phyloP scores from a whole-genome alignment of 805 yeast species.

The Candida multigemmis region DNA sequence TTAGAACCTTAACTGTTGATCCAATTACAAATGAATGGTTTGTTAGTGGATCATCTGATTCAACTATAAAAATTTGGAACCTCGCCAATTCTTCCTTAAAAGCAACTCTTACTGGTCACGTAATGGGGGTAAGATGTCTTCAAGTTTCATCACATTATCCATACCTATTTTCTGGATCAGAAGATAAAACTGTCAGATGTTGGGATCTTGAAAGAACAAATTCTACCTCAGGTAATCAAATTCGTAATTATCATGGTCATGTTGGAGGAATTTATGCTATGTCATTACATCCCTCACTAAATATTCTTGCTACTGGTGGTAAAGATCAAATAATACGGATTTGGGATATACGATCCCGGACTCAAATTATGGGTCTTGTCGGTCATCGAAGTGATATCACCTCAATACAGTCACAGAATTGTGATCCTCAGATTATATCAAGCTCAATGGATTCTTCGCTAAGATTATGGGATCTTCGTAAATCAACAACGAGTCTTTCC shows the following conservation, averaged over 20 bases:
- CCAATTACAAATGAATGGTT: constrained; percentile 81
- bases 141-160: constrained; percentile 71
- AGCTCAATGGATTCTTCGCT: constrained; percentile 81
- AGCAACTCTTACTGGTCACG: constrained; percentile 81
- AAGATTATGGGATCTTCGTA: constrained; percentile 82
- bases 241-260: constrained; percentile 91
- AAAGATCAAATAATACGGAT: constrained; percentile 78
- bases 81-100: constrained; percentile 60
- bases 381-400: constrained; percentile 80
- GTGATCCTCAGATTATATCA: constrained; percentile 80
- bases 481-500: constrained; percentile 62
- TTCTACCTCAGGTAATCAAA: constrained; percentile 38
- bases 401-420: constrained; percentile 54
- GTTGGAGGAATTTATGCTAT: constrained; percentile 80
- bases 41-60: constrained; percentile 84
- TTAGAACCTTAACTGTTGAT: constrained; percentile 71
- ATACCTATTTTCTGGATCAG: constrained; percentile 84
- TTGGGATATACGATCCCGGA: constrained; percentile 87
- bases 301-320: constrained; percentile 79
- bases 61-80: constrained; percentile 89
- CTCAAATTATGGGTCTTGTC: constrained; percentile 63
- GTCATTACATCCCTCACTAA: constrained; percentile 81
- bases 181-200: constrained; percentile 86
- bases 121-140: constrained; percentile 78
- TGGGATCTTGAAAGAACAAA: constrained; percentile 92